Conservation (phyloP, 164 flowering plant species). For the Liriodendron chinense region DNA sequence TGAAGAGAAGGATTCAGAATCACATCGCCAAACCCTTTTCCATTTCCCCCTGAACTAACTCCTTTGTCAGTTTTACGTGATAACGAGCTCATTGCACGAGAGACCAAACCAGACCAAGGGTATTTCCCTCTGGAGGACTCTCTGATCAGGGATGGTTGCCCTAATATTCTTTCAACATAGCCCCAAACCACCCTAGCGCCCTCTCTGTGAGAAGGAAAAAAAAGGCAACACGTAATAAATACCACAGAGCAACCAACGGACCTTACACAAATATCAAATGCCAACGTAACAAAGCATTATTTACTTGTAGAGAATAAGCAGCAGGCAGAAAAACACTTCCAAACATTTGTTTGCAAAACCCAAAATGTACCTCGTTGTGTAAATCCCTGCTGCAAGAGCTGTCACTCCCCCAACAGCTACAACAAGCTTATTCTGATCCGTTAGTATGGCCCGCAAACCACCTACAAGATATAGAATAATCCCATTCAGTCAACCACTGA, state of each 20-base stretch:
- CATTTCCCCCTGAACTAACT: constrained; percentile 33
- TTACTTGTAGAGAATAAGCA: background rate
- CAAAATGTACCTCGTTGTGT: constrained; percentile 75
- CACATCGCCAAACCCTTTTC: constrained; percentile 89
- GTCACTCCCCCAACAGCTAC: constrained; percentile 97
- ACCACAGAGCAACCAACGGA: background rate
- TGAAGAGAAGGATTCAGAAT: constrained; percentile 79
- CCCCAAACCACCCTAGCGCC: constrained; percentile 95
- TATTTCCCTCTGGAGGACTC: constrained; percentile 95
- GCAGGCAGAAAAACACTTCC: background rate
- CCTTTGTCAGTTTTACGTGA: constrained; percentile 33
- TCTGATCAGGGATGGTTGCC: constrained; percentile 95
- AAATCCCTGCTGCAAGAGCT: constrained; percentile 95
- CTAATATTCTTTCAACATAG: constrained; percentile 92
- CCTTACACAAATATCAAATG: background rate
- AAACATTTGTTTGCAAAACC: background rate
- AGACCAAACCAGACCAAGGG: constrained; percentile 90
- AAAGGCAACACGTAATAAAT: too few species aligned
- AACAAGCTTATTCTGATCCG: constrained; percentile 69
- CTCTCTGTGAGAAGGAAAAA: constrained; percentile 54
- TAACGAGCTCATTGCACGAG: constrained; percentile 52
- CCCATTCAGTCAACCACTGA: background rate
- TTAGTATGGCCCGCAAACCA: constrained; percentile 68
- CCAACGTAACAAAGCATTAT: background rate
- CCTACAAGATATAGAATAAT: constrained; percentile 39